Percentiles rank a stretch among this genome's conserved stretches.
Conservation (phyloP, 2,329 filamentous ascomycete genomes). For the Aureobasidium vineae region DNA sequence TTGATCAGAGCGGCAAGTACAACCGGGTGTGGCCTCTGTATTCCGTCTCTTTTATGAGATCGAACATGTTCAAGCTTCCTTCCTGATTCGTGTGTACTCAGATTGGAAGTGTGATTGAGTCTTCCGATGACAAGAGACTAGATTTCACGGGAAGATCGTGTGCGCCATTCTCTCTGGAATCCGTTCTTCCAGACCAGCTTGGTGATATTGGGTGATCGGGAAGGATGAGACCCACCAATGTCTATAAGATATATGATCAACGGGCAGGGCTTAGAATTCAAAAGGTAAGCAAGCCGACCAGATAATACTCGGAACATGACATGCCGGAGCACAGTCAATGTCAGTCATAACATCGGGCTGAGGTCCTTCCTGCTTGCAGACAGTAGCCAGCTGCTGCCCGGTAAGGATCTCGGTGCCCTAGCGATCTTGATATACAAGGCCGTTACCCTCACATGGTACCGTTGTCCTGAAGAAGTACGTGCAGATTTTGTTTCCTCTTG, state of each 20-base stretch:
- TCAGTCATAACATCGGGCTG: not conserved
- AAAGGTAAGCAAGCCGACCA: not conserved
- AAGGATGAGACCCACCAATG: conserved; percentile 1
- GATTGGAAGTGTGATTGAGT: not conserved
- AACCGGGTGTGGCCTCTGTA: not conserved
- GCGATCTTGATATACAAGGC: not conserved
- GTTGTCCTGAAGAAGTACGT: not conserved
- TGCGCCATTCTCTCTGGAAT: not conserved
- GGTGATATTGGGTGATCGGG: not conserved
- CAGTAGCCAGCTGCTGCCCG: not conserved
- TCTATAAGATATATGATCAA: not conserved
- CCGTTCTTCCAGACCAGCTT: not conserved
- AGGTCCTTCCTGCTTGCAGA: not conserved
- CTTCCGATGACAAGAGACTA: not conserved
- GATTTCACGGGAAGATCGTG: not conserved
- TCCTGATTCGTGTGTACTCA: not conserved
- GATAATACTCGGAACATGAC: not conserved
- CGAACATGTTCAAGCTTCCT: not conserved
- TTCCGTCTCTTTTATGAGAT: not conserved
- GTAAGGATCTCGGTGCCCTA: not conserved
- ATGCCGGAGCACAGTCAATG: not conserved
- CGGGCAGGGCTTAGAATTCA: not conserved
- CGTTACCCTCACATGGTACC: not conserved
- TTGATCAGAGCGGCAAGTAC: not conserved
- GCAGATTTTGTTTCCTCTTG: too few relatives aligned